Percentiles rank a stretch among this genome's conserved stretches.
phyloP scores from a whole-genome alignment of 495 filamentous ascomycete genomes.

The Penicillium paxilli region DNA sequence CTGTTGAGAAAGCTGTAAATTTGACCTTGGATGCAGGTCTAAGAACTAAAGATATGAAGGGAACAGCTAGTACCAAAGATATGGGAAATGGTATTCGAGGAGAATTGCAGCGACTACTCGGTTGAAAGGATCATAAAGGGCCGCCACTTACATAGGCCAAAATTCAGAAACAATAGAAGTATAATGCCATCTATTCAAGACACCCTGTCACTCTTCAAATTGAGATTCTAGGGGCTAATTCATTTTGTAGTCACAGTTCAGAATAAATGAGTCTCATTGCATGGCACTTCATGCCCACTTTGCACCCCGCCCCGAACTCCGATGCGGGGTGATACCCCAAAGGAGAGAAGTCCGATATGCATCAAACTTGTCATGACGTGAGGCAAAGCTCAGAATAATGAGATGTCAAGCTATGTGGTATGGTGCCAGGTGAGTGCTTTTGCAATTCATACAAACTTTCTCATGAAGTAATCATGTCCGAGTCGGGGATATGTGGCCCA shows the following conservation, averaged over 20 bases:
- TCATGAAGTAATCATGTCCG: not conserved
- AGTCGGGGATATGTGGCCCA: not conserved
- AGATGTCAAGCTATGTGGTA: no score
- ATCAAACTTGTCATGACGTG: not conserved
- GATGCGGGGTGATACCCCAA: not conserved
- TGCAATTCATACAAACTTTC: no score
- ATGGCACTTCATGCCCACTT: no score
- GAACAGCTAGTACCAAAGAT: slow-evolving; percentile 30
- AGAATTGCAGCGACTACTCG: not conserved
- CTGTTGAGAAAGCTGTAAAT: slow-evolving; percentile 32
- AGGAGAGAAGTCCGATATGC: not conserved
- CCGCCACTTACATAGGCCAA: no score
- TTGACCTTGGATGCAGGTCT: slow-evolving; percentile 29
- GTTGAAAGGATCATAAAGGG: not conserved
- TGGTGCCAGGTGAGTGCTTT: no score
- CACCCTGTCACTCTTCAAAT: no score
- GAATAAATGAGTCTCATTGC: no score
- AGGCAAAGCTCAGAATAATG: no score
- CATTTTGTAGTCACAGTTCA: no score
- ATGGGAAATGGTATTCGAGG: slow-evolving; percentile 26
- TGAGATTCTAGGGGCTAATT: no score
- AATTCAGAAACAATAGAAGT: no score
- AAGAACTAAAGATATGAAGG: slow-evolving; percentile 33
- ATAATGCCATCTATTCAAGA: no score
- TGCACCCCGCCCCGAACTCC: not conserved